phyloP scores from a whole-genome alignment of 2,329 filamentous ascomycete genomes.

The Biscogniauxia sp. region DNA sequence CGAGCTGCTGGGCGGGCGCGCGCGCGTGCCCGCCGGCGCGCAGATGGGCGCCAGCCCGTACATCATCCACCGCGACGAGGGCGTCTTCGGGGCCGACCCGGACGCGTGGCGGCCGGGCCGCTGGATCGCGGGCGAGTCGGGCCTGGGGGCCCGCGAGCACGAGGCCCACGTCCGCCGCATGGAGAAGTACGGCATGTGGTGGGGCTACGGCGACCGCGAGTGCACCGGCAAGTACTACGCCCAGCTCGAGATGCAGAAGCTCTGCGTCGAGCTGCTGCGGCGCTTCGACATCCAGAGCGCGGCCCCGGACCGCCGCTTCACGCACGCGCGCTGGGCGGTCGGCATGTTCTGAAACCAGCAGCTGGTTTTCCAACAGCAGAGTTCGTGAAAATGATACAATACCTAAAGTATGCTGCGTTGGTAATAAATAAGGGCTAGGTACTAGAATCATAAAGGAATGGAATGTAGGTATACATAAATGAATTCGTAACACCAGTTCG shows the following conservation, averaged over 20 bases:
- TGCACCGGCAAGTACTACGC: not conserved
- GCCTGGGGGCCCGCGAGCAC: not conserved
- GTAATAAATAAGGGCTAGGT: no score
- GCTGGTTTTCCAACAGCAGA: not conserved
- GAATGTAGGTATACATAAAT: no score
- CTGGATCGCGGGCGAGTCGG: conserved; percentile 5
- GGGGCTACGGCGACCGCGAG: not conserved
- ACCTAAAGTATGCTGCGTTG: no score
- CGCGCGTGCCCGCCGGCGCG: not conserved
- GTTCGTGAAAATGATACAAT: no score
- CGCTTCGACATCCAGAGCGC: conserved; percentile 4
- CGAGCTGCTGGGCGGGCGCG: not conserved
- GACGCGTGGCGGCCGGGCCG: conserved; percentile 3
- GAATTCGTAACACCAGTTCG: no score
- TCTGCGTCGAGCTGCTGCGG: conserved; percentile 3
- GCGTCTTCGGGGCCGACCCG: conserved; percentile 3
- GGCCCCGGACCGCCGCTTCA: not conserved
- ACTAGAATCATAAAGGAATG: no score
- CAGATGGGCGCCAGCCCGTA: conserved; percentile 8
- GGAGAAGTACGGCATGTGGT: not conserved
- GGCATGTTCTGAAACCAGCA: conserved; percentile 4
- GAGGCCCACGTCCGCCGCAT: not conserved
- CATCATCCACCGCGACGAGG: conserved; percentile 5
- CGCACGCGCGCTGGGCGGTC: conserved; percentile 2
- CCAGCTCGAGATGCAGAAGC: conserved; percentile 7